phyloP scores from a whole-genome alignment of 164 flowering plant species.

The Stephania yunnanensis region DNA sequence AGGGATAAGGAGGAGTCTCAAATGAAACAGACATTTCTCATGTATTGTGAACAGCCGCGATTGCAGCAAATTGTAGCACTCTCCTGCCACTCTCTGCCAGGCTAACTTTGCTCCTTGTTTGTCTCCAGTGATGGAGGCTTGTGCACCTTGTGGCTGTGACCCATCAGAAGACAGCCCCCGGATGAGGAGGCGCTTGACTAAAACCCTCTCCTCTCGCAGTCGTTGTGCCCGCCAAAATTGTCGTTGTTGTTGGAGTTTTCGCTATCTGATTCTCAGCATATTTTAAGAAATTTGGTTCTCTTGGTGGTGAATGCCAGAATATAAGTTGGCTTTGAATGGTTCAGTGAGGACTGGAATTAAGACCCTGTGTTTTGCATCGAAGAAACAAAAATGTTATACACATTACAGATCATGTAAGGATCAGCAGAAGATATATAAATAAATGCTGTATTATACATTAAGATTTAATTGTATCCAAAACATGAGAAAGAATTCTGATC shows the following conservation, averaged over 20 bases:
- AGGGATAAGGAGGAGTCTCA: not conserved
- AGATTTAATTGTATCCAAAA: not conserved
- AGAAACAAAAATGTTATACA: not conserved
- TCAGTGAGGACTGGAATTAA: not conserved
- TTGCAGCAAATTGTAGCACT: not conserved
- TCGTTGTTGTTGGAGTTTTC: not conserved
- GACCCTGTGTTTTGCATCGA: not conserved
- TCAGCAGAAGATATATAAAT: not conserved
- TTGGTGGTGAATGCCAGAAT: not conserved
- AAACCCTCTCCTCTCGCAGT: not conserved
- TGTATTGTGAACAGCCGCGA: constrained; percentile 2
- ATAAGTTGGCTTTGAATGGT: not conserved
- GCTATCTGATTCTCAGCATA: not conserved
- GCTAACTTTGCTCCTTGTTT: not conserved
- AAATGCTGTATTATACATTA: not conserved
- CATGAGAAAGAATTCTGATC: not conserved
- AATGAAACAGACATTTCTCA: not conserved
- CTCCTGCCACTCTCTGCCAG: constrained; percentile 1
- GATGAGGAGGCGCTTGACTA: not conserved
- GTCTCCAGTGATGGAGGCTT: constrained; percentile 1
- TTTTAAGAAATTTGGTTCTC: not conserved
- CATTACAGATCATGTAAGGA: not conserved
- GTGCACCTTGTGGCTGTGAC: not conserved
- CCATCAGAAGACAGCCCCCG: not conserved
- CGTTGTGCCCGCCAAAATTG: not conserved